A percentile compares a stretch with the other conserved stretches of the same genome.
Evolutionary conservation across 2,329 filamentous ascomycete genomes (phyloP).

Genomic region (Ceratocystis alfenasii): DNA sequence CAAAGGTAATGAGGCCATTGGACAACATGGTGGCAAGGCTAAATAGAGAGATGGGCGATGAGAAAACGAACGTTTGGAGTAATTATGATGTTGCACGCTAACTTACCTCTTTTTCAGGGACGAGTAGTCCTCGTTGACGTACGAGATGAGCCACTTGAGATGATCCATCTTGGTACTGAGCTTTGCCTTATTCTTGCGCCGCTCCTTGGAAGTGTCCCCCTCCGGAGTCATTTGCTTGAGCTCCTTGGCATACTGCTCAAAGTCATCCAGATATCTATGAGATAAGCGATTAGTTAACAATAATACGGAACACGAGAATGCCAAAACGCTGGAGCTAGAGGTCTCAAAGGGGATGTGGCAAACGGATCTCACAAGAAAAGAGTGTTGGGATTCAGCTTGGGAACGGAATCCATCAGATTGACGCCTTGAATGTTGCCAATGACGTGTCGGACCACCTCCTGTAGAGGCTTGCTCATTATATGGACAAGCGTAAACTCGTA

Average conservation of each 20-base stretch:
- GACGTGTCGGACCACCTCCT: constrained; percentile 44
- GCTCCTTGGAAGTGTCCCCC: constrained; percentile 28
- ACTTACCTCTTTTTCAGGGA: constrained; percentile 53
- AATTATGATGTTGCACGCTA: too few species aligned
- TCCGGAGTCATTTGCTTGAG: constrained; percentile 44
- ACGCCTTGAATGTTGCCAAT: constrained; percentile 39
- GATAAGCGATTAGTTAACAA: background rate
- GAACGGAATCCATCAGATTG: constrained; percentile 67
- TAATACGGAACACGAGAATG: background rate
- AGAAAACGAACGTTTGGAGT: too few species aligned
- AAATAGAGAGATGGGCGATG: constrained; percentile 11
- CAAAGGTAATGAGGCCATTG: constrained; percentile 75
- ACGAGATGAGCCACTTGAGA: constrained; percentile 61
- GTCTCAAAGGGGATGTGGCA: background rate
- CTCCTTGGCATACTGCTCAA: constrained; percentile 51
- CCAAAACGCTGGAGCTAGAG: background rate
- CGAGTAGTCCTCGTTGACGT: constrained; percentile 71
- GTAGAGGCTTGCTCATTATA: constrained; percentile 70
- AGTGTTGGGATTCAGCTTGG: constrained; percentile 59
- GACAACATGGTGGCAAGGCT: constrained; percentile 69
- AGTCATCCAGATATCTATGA: constrained; percentile 60
- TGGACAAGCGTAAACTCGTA: constrained; percentile 63
- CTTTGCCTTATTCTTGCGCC: constrained; percentile 49
- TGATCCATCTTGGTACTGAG: constrained; percentile 46
- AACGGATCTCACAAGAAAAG: constrained; percentile 45